Evolutionary conservation across 1,284 basidiomycete species (phyloP).

Genomic region (Marasmius oreades): DNA sequence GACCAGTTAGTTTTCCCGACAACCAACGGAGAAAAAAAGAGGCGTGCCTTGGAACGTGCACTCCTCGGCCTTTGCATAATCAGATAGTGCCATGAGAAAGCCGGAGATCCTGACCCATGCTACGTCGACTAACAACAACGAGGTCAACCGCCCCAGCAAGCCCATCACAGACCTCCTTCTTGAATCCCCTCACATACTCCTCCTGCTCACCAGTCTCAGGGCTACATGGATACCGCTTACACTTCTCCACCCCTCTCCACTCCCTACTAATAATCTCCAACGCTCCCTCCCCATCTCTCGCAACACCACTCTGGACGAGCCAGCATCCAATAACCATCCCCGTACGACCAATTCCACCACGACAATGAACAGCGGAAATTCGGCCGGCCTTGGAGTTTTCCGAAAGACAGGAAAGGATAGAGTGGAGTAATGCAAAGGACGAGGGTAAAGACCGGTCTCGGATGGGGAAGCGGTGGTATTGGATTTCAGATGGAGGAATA

Average conservation of each 20-base stretch:
- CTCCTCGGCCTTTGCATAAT: too few relatives aligned
- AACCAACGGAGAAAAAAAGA: too few relatives aligned
- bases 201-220: slow-evolving; percentile 78
- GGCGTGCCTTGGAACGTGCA: too few relatives aligned
- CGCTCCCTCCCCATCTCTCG: slow-evolving; percentile 59
- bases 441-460: slow-evolving; percentile 62
- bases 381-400: slow-evolving; percentile 55
- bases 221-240: slow-evolving; percentile 63
- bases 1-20: too few relatives aligned
- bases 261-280: slow-evolving; percentile 58
- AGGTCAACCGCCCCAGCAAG: too few relatives aligned
- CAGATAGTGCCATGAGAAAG: too few relatives aligned
- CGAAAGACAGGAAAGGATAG: slow-evolving; percentile 51
- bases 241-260: slow-evolving; percentile 75
- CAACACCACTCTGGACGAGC: slow-evolving; percentile 65
- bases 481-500: slow-evolving; percentile 49
- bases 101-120: too few relatives aligned
- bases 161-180: slow-evolving; percentile 4
- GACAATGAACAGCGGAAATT: slow-evolving; percentile 67
- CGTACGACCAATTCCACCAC: slow-evolving; percentile 73
- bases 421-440: slow-evolving; percentile 49
- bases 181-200: slow-evolving; percentile 62
- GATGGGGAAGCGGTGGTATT: slow-evolving; percentile 75
- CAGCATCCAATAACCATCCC: slow-evolving; percentile 75
- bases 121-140: too few relatives aligned